Base-by-base conservation (phyloP, 1,284 basidiomycete species). In the Golubevia sp. region DNA sequence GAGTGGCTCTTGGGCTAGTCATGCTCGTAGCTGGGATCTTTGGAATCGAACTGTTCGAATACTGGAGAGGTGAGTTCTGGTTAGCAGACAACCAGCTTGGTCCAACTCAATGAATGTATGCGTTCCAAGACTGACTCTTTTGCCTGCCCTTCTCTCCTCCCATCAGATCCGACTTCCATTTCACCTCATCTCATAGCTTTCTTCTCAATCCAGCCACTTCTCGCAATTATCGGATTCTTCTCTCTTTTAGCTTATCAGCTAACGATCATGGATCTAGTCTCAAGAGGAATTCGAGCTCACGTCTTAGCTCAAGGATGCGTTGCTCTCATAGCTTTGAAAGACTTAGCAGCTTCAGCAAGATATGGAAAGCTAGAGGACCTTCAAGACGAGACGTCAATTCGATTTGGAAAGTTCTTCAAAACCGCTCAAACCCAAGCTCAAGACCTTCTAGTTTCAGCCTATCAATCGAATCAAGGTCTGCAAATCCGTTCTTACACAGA, bases 261-360 rank as follows among this genome's bases (percentile, higher is more conserved):
- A 18, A 64, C 64, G 61, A 34, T 70, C 21, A 75, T 74, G 30
- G 73, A 75, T 27, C 61, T 74, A n/a, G 67, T 64, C 8, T 75
- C 73, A 30, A 63, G 71, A 2, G 56, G 67, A n/a, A 58, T 70
- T n/a, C 65, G 68, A 7, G 71, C 68, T 15, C 71, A 73, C 38
- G 71, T 73, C 50, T 68, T 73, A 3, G 61, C 63, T 44, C 71
- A 73, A 57, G 66, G 58, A 23, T 62, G 67, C 50, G 67, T 71
- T 23, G 68, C 68, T 4, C 55, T 73, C 15, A 66, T 66, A 38
- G 71, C 56, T 25, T 58, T 58, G 24, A 18, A 23, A 5, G 56
- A 58, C 6, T 15, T 34, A 34, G 30, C 30, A 34, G 11, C 5
- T 34, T 5, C 30, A 5, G 30, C 30, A 34, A 34, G 30, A 34